Percentiles rank a stretch among this genome's conserved stretches.
Conservation (phyloP, 768 basidiomycete genomes). For the Panellus pusillus region DNA sequence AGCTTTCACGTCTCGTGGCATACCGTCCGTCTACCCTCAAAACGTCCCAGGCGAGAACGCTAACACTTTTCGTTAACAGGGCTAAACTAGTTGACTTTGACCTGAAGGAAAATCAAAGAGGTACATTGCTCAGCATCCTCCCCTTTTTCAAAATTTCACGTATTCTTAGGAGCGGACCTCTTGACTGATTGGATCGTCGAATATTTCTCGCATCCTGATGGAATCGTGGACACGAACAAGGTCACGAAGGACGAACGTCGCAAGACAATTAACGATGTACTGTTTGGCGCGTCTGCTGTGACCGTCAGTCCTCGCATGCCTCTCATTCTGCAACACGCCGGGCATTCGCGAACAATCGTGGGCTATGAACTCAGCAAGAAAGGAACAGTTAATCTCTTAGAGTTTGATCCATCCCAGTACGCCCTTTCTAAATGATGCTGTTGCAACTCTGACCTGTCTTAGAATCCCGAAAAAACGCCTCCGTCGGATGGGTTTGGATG, state of each 20-base stretch:
- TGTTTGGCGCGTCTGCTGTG: constrained; percentile 54
- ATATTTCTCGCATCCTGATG: constrained; percentile 51
- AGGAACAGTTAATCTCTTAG: constrained; percentile 62
- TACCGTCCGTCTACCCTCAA: constrained; percentile 60
- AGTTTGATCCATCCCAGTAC: constrained; percentile 77
- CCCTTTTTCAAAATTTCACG: constrained; percentile 1
- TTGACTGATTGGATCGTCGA: constrained; percentile 73
- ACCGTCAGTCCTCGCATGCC: constrained; percentile 68
- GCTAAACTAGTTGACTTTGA: constrained; percentile 68
- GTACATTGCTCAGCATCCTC: constrained; percentile 30
- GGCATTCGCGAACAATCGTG: constrained; percentile 86
- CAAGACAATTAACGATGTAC: constrained; percentile 49
- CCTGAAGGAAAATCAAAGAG: constrained; percentile 40
- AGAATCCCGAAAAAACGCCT: constrained; percentile 26
- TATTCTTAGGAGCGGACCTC: constrained; percentile 38
- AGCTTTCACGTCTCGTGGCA: constrained; percentile 74
- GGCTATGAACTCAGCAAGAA: constrained; percentile 73
- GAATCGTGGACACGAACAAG: constrained; percentile 27
- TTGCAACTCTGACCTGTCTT: constrained; percentile 9
- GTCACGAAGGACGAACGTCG: constrained; percentile 20
- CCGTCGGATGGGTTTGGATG: constrained; percentile 20
- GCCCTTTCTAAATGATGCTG: constrained; percentile 10
- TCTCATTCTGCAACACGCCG: constrained; percentile 76
- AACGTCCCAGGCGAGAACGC: no score
- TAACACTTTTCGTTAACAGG: constrained; percentile 31